Percentiles rank a stretch among this genome's conserved stretches.
Conservation (phyloP, 2,329 filamentous ascomycete species). For the Nemania sp. region DNA sequence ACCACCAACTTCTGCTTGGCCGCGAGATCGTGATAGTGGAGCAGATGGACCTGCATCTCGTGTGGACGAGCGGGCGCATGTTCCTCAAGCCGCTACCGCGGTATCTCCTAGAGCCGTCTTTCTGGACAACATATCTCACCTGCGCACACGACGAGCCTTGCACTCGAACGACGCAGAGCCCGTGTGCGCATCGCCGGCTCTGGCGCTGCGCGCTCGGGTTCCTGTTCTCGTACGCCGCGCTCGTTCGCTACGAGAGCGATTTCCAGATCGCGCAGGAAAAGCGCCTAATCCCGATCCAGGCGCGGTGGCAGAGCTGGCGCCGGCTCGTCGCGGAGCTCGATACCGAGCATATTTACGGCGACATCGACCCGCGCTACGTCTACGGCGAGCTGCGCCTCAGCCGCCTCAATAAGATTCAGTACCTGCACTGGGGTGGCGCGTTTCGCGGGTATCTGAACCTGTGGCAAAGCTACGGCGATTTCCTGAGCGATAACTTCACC, state of each 20-base stretch:
- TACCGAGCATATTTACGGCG: conserved; percentile 20
- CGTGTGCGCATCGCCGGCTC: not conserved
- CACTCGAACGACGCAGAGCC: not conserved
- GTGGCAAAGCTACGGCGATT: not conserved
- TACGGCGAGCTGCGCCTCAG: conserved; percentile 9
- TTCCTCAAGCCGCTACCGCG: conserved; percentile 38
- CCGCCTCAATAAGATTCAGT: not conserved
- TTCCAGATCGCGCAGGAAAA: conserved; percentile 43
- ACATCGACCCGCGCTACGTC: not conserved
- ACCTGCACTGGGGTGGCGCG: too few relatives aligned
- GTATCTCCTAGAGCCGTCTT: conserved; percentile 34
- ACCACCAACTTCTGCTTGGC: conserved; percentile 32
- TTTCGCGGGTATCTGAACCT: too few relatives aligned
- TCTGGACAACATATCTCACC: conserved; percentile 49
- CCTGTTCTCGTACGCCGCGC: conserved; percentile 43
- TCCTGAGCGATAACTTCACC: too few relatives aligned
- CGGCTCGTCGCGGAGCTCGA: not conserved
- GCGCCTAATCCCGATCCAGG: conserved; percentile 39
- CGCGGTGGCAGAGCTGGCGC: not conserved
- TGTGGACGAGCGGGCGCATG: conserved; percentile 31
- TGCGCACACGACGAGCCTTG: conserved; percentile 38
- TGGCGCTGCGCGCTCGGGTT: conserved; percentile 42
- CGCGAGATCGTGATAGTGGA: conserved; percentile 32
- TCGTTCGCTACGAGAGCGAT: conserved; percentile 45
- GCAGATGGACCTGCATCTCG: conserved; percentile 32